Evolutionary conservation across 495 filamentous ascomycete species (phyloP).

Genomic region (Hyaloscypha hepaticicola): DNA sequence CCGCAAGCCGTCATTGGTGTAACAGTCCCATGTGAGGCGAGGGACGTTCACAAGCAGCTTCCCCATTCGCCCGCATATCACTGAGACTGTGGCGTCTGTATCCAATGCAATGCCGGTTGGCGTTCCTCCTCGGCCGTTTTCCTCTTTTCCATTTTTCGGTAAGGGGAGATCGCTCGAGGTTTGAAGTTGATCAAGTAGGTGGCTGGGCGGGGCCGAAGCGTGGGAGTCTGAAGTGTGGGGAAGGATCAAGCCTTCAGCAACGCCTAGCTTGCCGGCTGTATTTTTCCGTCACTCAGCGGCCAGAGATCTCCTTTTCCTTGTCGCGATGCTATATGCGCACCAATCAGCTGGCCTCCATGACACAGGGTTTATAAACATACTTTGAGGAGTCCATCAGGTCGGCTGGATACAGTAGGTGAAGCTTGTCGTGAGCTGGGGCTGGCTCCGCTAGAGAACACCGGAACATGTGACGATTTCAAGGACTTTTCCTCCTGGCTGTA

Average conservation of each 20-base stretch:
- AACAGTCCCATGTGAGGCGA: background rate
- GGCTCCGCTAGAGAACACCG: too few relatives aligned
- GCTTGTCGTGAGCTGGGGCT: background rate
- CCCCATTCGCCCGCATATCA: background rate
- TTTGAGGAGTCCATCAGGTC: background rate
- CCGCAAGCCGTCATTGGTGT: background rate
- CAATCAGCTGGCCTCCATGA: slow-evolving; percentile 10
- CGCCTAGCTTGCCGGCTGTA: background rate
- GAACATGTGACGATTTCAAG: too few relatives aligned
- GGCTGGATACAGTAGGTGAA: background rate
- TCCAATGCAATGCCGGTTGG: background rate
- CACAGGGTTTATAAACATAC: background rate
- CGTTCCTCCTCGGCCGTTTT: background rate
- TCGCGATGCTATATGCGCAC: slow-evolving; percentile 16
- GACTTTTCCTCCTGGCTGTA: too few relatives aligned
- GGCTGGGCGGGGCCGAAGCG: background rate
- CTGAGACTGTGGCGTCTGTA: background rate
- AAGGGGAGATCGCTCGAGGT: background rate
- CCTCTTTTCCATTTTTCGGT: background rate
- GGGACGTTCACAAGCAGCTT: background rate
- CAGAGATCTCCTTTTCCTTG: background rate
- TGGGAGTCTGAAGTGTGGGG: slow-evolving; percentile 16
- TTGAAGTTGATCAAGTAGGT: background rate
- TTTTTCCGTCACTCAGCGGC: slow-evolving; percentile 10
- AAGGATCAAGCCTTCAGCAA: background rate